Percentiles rank a stretch among this genome's conserved stretches.
These are phyloP conservation scores for Fragaria nilgerrensis DNA, from an alignment of 306 rosid genomes.

Conservation along the genomic window DNA sequence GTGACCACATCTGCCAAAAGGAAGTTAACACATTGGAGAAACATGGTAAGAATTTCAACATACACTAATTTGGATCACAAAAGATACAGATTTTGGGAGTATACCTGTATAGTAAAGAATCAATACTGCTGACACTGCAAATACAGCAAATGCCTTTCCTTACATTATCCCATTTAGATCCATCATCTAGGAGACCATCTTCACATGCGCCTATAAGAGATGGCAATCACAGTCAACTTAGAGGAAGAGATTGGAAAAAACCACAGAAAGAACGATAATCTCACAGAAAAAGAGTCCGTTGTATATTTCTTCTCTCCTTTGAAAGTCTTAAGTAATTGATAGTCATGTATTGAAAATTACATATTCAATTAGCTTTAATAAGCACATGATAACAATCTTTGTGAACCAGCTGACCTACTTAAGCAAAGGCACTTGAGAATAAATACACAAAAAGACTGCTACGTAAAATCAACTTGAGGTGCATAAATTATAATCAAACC, in stretches of 20 bases:
- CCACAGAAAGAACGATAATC: neutral
- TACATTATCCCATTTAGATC: slow-evolving; percentile 83
- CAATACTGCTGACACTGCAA: slow-evolving; percentile 66
- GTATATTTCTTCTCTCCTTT: neutral
- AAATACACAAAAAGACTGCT: neutral
- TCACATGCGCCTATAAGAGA: slow-evolving; percentile 42
- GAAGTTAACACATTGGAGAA: neutral
- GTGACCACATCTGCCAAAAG: slow-evolving; percentile 83
- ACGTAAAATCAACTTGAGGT: neutral
- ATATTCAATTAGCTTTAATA: neutral
- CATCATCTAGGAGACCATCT: slow-evolving; percentile 48
- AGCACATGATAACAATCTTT: no score
- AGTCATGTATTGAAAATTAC: neutral
- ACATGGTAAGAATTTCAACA: neutral
- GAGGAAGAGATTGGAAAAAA: neutral
- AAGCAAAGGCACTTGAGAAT: neutral
- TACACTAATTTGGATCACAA: neutral
- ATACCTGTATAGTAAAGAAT: slow-evolving; percentile 95
- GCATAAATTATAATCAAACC: slow-evolving; percentile 42
- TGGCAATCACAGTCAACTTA: slow-evolving; percentile 6
- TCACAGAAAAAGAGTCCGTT: neutral
- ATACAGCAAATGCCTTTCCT: slow-evolving; percentile 91
- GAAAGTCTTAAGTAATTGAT: neutral
- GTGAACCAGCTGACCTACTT: neutral
- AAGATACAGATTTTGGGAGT: neutral